Conservation (phyloP, 805 yeast species). For the Lipomyces lipofer region DNA sequence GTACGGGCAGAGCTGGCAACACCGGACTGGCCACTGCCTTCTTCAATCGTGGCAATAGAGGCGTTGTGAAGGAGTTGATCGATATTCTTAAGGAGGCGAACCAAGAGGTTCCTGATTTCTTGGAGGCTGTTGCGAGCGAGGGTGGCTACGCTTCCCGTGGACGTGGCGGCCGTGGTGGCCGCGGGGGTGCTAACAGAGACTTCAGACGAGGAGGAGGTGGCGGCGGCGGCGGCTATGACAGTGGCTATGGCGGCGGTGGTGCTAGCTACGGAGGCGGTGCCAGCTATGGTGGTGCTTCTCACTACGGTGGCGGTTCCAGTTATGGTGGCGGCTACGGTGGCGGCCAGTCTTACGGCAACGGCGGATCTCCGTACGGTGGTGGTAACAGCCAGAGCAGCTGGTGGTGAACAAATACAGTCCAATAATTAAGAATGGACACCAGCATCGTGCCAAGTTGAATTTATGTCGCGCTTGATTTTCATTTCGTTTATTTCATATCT, state of each 20-base stretch:
- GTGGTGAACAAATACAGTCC: too few species aligned
- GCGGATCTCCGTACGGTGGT: constrained; percentile 18
- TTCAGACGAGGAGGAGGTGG: constrained; percentile 51
- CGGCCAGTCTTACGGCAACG: constrained; percentile 53
- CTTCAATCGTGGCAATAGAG: constrained; percentile 92
- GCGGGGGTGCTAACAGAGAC: constrained; percentile 49
- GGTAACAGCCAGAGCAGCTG: constrained; percentile 14
- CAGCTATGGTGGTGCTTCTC: constrained; percentile 49
- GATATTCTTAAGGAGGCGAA: constrained; percentile 91
- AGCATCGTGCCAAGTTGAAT: too few species aligned
- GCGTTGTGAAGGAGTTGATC: constrained; percentile 81
- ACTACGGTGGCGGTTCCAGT: constrained; percentile 30
- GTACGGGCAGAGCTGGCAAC: constrained; percentile 99
- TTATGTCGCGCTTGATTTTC: neutral
- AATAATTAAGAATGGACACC: too few species aligned
- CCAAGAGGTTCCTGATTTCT: constrained; percentile 94
- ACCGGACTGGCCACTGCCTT: constrained; percentile 98
- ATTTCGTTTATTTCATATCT: constrained; percentile 1
- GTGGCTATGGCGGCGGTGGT: constrained; percentile 35
- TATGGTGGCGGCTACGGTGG: constrained; percentile 39
- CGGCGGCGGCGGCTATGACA: constrained; percentile 38
- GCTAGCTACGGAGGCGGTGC: constrained; percentile 46
- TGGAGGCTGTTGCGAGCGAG: constrained; percentile 79
- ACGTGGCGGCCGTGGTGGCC: constrained; percentile 44
- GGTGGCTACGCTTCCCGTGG: constrained; percentile 56